A percentile compares a stretch with the other conserved stretches of the same genome.
Conservation (phyloP, 108 stramenopile genomes). For the Cyclostephanos tholiformis region DNA sequence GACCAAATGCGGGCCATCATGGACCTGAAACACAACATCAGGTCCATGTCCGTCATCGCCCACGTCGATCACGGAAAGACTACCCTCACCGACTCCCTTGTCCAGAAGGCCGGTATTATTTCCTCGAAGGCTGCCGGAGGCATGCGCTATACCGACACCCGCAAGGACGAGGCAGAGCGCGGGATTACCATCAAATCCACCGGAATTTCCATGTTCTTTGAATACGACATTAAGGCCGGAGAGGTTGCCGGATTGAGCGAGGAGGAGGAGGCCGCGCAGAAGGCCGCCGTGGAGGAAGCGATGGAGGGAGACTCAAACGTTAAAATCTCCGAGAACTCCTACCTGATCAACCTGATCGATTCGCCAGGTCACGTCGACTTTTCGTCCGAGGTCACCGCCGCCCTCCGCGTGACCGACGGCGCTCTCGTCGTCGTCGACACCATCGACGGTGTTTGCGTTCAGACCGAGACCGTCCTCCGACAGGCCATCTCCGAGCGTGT, state of each 20-base stretch:
- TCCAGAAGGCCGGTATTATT: slow-evolving; percentile 99
- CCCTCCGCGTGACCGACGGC: slow-evolving; percentile 99
- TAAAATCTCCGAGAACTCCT: slow-evolving; percentile 94
- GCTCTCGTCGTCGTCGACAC: slow-evolving; percentile 99
- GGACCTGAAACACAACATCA: slow-evolving; percentile 99
- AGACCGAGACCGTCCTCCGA: slow-evolving; percentile 99
- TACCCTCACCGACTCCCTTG: slow-evolving; percentile 99
- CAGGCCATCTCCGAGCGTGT: slow-evolving; percentile 99
- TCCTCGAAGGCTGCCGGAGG: slow-evolving; percentile 99
- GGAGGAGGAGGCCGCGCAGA: slow-evolving; percentile 70
- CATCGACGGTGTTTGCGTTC: slow-evolving; percentile 99
- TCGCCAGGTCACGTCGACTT: slow-evolving; percentile 99
- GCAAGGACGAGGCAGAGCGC: slow-evolving; percentile 99
- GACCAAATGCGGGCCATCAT: slow-evolving; percentile 99
- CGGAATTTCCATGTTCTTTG: slow-evolving; percentile 99
- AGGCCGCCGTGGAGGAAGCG: slow-evolving; percentile 59
- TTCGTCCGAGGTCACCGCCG: slow-evolving; percentile 99
- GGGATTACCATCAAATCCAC: slow-evolving; percentile 99
- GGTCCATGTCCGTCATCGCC: slow-evolving; percentile 99
- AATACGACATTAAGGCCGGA: slow-evolving; percentile 96
- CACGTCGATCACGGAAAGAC: slow-evolving; percentile 99
- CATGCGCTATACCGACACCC: slow-evolving; percentile 99
- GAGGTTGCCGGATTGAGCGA: slow-evolving; percentile 74
- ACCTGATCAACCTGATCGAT: slow-evolving; percentile 99
- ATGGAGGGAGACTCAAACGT: slow-evolving; percentile 78